Conservation (phyloP, 495 filamentous ascomycete species). For the Tuber umbilicatum region DNA sequence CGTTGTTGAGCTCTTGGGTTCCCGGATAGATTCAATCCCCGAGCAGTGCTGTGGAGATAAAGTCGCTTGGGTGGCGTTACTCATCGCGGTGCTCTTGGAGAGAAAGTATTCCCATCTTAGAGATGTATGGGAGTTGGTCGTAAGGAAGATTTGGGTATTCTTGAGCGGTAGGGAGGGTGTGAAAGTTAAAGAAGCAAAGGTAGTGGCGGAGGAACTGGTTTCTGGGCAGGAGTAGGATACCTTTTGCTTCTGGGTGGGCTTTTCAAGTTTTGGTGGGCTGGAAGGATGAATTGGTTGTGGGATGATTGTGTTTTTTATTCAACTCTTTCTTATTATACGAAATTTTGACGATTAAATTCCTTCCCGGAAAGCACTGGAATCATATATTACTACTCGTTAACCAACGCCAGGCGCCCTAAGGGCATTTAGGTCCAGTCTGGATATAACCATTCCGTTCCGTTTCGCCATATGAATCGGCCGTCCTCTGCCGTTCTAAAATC, state of each 20-base stretch:
- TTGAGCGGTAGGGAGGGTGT: slow-evolving; percentile 27
- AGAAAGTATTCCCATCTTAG: slow-evolving; percentile 42
- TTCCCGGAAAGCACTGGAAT: too few species aligned
- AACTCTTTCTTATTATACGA: background rate
- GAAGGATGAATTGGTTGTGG: too few species aligned
- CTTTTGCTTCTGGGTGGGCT: background rate
- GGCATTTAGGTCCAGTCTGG: too few species aligned
- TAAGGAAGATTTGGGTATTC: slow-evolving; percentile 49
- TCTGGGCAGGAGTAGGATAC: background rate
- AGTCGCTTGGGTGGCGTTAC: slow-evolving; percentile 47
- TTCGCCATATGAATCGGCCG: too few species aligned
- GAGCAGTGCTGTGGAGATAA: slow-evolving; percentile 15
- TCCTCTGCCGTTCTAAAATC: too few species aligned
- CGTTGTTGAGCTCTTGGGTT: slow-evolving; percentile 30
- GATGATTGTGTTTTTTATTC: background rate
- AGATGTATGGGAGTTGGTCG: slow-evolving; percentile 55
- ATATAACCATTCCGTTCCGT: too few species aligned
- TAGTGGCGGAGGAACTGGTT: slow-evolving; percentile 4
- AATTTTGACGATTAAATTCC: too few species aligned
- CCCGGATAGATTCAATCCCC: slow-evolving; percentile 26
- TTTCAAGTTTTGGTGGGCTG: too few species aligned
- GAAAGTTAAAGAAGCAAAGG: background rate
- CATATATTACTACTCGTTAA: too few species aligned
- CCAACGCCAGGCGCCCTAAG: too few species aligned
- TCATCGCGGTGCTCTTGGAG: slow-evolving; percentile 50